A percentile compares a stretch with the other conserved stretches of the same genome.
These are phyloP conservation scores for Besnoitia besnoiti DNA, from an alignment of 169 alveolate species.

Conservation along the genomic window DNA sequence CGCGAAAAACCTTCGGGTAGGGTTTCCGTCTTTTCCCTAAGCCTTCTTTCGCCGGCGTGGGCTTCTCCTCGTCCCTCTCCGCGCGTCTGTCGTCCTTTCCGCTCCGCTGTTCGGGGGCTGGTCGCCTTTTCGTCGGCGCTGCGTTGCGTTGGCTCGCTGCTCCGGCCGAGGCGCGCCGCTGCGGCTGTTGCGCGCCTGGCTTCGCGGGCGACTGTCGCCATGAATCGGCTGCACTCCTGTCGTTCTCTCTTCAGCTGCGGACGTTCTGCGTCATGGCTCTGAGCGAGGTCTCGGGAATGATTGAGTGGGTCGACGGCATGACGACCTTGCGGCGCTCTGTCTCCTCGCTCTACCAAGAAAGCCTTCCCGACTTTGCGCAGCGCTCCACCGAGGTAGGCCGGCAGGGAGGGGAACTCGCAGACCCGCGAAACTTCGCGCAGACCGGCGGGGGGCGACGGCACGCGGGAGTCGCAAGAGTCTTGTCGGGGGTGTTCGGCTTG, in stretches of 20 bases:
- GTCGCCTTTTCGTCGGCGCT: background rate
- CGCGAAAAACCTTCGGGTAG: constrained; percentile 17
- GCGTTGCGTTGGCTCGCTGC: background rate
- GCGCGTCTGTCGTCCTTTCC: background rate
- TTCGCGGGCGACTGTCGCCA: background rate
- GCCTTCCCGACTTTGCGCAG: constrained; percentile 5
- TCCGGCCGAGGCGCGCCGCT: background rate
- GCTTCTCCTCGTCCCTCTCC: background rate
- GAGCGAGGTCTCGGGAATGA: constrained; percentile 89
- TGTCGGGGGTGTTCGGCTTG: too few species aligned
- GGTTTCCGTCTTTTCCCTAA: constrained; percentile 2
- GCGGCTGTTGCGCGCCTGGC: too few species aligned
- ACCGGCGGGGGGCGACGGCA: too few species aligned
- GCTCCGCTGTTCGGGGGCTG: background rate
- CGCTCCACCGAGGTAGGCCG: background rate
- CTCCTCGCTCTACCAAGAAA: constrained; percentile 7
- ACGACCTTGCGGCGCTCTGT: constrained; percentile 65
- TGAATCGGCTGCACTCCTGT: background rate
- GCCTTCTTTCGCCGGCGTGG: background rate
- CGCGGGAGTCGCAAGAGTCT: too few species aligned
- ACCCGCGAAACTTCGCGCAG: too few species aligned
- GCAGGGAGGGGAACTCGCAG: too few species aligned
- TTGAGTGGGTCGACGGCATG: constrained; percentile 93
- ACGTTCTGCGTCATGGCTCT: constrained; percentile 87
- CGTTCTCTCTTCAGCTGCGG: constrained; percentile 62